Conservation (phyloP, 1,284 basidiomycete genomes). For the Ganoderma leucocontextum region DNA sequence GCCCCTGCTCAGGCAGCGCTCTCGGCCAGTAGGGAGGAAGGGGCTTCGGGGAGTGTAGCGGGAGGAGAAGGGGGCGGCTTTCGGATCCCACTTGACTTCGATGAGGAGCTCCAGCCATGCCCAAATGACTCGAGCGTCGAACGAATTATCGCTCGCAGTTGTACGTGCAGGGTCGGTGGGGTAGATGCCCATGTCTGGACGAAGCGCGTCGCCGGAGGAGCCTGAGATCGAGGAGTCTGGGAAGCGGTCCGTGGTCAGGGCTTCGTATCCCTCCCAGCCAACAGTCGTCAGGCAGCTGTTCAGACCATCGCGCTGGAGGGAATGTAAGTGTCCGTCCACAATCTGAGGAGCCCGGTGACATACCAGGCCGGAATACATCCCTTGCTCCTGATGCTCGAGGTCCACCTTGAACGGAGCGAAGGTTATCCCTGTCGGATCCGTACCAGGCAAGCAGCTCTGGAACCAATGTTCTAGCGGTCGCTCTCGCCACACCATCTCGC, state of each 20-base stretch:
- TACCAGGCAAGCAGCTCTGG: neutral
- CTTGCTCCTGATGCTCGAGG: neutral
- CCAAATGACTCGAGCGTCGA: conserved; percentile 1
- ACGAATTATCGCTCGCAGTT: neutral
- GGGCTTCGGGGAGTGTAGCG: neutral
- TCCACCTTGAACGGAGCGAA: neutral
- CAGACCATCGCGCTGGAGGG: neutral
- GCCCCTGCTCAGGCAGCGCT: neutral
- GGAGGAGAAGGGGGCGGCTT: neutral
- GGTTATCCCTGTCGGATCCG: neutral
- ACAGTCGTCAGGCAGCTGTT: neutral
- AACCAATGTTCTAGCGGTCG: neutral
- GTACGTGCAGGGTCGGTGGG: neutral
- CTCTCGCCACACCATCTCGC: conserved; percentile 5
- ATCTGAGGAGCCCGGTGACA: neutral
- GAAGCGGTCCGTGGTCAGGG: neutral
- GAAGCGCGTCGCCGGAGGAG: neutral
- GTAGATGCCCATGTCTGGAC: conserved; percentile 9
- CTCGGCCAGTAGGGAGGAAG: conserved; percentile 3
- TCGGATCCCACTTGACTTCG: conserved; percentile 6
- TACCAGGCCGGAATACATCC: neutral
- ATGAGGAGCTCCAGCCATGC: conserved; percentile 4
- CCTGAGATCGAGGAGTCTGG: neutral
- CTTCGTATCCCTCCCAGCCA: conserved; percentile 1
- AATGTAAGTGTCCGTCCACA: neutral